These are phyloP conservation scores for Aureobasidium sp. DNA, from an alignment of 2,329 filamentous ascomycete species.

Conservation along the genomic window DNA sequence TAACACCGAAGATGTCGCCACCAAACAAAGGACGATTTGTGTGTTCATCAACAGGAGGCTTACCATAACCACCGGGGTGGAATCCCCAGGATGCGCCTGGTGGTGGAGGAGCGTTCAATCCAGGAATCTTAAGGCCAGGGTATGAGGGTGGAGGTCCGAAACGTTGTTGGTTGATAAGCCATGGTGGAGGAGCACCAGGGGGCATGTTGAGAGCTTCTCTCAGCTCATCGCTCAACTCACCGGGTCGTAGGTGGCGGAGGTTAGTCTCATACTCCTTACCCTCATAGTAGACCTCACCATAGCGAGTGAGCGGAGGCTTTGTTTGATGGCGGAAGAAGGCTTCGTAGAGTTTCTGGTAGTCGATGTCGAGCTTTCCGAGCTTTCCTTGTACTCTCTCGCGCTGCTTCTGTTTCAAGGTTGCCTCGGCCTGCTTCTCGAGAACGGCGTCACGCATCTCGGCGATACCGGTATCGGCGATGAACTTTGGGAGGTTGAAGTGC, in stretches of 20 bases:
- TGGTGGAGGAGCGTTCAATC: conserved; percentile 86
- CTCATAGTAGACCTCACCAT: conserved; percentile 97
- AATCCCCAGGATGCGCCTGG: conserved; percentile 90
- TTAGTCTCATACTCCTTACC: conserved; percentile 98
- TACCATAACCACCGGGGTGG: conserved; percentile 89
- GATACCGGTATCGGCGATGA: conserved; percentile 96
- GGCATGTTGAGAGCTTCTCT: conserved; percentile 92
- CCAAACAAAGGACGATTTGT: conserved; percentile 77
- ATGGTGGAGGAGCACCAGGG: conserved; percentile 84
- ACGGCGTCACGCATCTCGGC: conserved; percentile 97
- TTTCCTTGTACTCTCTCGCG: conserved; percentile 89
- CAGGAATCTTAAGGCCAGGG: conserved; percentile 87
- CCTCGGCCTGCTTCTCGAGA: conserved; percentile 88
- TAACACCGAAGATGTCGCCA: conserved; percentile 85
- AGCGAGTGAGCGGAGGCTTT: conserved; percentile 86
- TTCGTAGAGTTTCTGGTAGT: conserved; percentile 97
- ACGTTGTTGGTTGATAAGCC: conserved; percentile 94
- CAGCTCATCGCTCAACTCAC: conserved; percentile 79
- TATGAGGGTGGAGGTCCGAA: conserved; percentile 91
- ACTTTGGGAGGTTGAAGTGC: conserved; percentile 84
- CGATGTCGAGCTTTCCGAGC: conserved; percentile 95
- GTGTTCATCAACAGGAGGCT: conserved; percentile 88
- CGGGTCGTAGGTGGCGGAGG: conserved; percentile 78
- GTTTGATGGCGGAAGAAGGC: conserved; percentile 98
- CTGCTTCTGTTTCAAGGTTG: conserved; percentile 89